These are phyloP conservation scores for Clarireedia hainanense DNA, from an alignment of 2,329 filamentous ascomycete species.

Conservation along the genomic window DNA sequence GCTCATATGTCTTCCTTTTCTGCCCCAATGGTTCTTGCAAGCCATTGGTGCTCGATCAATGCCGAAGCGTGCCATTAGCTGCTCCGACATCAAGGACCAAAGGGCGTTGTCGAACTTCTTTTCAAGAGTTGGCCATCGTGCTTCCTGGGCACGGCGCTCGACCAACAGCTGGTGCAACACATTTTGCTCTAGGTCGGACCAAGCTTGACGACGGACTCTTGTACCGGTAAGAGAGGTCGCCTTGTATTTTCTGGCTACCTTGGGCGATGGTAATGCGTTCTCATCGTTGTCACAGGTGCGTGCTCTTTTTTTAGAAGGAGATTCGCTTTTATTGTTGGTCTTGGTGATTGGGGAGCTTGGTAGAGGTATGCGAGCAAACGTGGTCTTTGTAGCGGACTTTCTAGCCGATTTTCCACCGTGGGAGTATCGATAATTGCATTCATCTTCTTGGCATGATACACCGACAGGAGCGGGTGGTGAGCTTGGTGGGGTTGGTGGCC, in stretches of 20 bases:
- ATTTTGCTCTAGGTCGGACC: background rate
- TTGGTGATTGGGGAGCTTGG: background rate
- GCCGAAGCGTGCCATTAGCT: background rate
- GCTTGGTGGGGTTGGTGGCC: background rate
- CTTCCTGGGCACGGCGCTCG: background rate
- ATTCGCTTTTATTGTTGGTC: background rate
- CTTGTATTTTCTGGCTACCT: background rate
- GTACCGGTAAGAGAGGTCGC: background rate
- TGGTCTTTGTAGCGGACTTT: background rate
- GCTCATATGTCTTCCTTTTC: conserved; percentile 2
- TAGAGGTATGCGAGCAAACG: background rate
- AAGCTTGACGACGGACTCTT: background rate
- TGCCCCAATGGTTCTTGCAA: conserved; percentile 16
- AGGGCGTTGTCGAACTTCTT: background rate
- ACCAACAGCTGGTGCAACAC: background rate
- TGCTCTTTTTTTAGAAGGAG: background rate
- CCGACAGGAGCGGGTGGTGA: background rate
- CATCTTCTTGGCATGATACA: background rate
- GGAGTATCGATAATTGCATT: background rate
- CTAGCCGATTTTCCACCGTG: background rate
- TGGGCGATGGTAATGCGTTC: background rate
- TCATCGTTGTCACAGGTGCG: background rate
- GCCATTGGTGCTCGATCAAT: conserved; percentile 1
- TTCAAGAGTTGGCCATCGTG: background rate
- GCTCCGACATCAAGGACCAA: background rate